Conservation (phyloP, 139 green algal species). For the Chlamydomonas sphaeroides region DNA sequence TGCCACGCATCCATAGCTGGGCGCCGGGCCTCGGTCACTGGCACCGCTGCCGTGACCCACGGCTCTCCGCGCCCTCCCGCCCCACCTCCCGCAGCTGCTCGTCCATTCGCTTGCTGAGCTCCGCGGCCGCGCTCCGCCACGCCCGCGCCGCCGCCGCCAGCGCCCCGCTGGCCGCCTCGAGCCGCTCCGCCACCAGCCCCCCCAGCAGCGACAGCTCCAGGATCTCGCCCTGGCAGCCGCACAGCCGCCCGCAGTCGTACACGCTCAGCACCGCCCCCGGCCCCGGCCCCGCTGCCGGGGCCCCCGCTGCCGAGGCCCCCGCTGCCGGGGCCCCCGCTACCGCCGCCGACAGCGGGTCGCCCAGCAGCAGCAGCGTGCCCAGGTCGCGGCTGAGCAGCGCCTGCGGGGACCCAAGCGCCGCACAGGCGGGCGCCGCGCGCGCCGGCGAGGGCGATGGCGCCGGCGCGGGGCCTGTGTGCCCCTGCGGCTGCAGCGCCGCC, state of each 20-base stretch:
- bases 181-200: slow-evolving; percentile 21
- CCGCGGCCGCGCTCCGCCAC: slow-evolving; percentile 32
- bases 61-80: too few species aligned
- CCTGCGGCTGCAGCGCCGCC: slow-evolving; percentile 25
- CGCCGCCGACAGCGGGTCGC: not conserved
- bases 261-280: not conserved
- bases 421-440: not conserved
- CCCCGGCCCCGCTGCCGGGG: not conserved
- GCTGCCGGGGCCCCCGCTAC: not conserved
- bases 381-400: slow-evolving; percentile 35
- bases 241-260: slow-evolving; percentile 20
- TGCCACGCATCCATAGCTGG: too few species aligned
- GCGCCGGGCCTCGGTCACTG: too few species aligned
- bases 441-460: not conserved
- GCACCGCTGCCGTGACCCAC: too few species aligned
- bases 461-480: too few species aligned
- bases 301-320: not conserved
- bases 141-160: slow-evolving; percentile 40
- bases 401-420: not conserved
- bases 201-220: slow-evolving; percentile 40
- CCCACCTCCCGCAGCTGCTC: slow-evolving; percentile 40
- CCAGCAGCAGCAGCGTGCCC: slow-evolving; percentile 20
- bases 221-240: slow-evolving; percentile 16
- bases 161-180: slow-evolving; percentile 34
- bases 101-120: slow-evolving; percentile 44